Base-by-base conservation (phyloP, 169 alveolate species). In the Plasmodium knowlesi region DNA sequence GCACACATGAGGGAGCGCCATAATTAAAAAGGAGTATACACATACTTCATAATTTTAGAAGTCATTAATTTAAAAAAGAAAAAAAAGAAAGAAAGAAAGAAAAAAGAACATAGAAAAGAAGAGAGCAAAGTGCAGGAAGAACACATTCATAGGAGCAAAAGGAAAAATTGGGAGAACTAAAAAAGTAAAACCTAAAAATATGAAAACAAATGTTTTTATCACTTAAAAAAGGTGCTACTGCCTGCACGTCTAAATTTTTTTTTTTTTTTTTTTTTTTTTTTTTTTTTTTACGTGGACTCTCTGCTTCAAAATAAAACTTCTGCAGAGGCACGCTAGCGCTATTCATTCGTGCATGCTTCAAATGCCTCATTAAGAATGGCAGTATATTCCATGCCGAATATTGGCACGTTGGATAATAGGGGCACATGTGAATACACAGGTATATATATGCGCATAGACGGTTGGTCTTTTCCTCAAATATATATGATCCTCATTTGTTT, bases 141-240 rank as follows among this genome's bases (percentile, higher is more conserved):
- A 71, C 41, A 70, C 32, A 71, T 12, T 10, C 41, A 71, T 30
- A 30, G 37, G 41, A 71, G 19, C 80, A 71, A 12, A 71, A 71
- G n/a, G 22, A n/a, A 71, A 30, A 50, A 50, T 50, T 50, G 61
- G 61, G 61, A 50, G 32, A 74, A 54, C 28, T 39, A 39, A 34
- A 74, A 74, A 74, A 32, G 34, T 74, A 32, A 67, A 67, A 67
- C 39, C 76, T 67, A 67, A 67, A 67, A 67, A 67, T 67, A 25
- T 67, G n/a, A 67, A 67, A 67, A 67, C 30, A 67, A 67, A 28
- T 67, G 5, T 19, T 67, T 67, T 67, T 67, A 67, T 67, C n/a
- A 67, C 76, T 67, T 67, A 67, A 67, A 67, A 67, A 67, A 67
- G 76, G 76, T 67, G 76, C 37, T 19, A 67, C 37, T 9, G 30